Evolutionary conservation across 169 alveolate species (phyloP).

Genomic region (Cryptosporidium meleagridis): DNA sequence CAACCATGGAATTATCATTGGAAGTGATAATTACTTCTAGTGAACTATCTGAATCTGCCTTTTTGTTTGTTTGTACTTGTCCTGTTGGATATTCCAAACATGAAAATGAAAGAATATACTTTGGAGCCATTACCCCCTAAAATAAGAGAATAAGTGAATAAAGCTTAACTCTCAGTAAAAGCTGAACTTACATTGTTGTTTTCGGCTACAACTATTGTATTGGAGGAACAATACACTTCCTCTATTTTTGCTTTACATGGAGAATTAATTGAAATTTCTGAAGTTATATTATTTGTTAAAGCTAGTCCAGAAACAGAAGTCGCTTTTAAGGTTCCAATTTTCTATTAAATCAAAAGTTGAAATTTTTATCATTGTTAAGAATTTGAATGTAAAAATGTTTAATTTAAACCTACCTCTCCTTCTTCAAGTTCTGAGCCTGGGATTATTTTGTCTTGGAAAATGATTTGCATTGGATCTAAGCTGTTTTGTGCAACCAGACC

Average conservation of each 20-base stretch:
- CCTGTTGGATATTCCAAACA: conserved; percentile 28
- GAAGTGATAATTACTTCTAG: conserved; percentile 7
- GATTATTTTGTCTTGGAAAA: neutral
- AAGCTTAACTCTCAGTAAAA: neutral
- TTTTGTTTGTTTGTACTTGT: neutral
- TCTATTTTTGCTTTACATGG: conserved; percentile 45
- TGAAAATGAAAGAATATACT: conserved; percentile 43
- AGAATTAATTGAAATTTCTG: neutral
- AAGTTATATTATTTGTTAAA: neutral
- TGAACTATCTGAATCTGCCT: neutral
- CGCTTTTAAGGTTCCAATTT: neutral
- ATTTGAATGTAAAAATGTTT: neutral
- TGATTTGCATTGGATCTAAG: neutral
- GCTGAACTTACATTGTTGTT: conserved; percentile 59
- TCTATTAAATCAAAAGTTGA: neutral
- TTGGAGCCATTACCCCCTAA: conserved; percentile 52
- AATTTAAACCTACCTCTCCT: conserved; percentile 48
- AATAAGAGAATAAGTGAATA: neutral
- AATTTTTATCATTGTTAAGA: neutral
- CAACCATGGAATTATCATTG: neutral
- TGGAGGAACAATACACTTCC: neutral
- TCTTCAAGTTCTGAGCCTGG: conserved; percentile 21
- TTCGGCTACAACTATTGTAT: conserved; percentile 12
- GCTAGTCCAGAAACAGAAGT: neutral
- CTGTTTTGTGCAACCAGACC: conserved; percentile 27